Conservation (phyloP, 2,329 filamentous ascomycete genomes). For the Cladophialophora carrionii region DNA sequence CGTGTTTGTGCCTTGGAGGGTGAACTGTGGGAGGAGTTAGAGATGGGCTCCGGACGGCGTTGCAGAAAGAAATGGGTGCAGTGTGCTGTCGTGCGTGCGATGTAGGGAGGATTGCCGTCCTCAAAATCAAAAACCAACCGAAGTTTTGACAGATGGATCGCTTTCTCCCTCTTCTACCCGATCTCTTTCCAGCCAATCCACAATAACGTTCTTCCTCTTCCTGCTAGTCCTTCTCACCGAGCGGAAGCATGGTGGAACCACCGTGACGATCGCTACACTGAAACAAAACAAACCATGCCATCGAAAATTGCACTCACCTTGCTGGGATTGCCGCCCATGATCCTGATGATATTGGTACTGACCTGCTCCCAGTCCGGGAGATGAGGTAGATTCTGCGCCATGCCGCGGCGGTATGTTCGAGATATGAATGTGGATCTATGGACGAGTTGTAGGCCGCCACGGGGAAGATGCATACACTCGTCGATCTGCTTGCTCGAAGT, state of each 20-base stretch:
- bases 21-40: constrained; percentile 52
- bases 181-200: neutral
- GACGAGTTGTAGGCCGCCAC: neutral
- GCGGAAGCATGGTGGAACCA: no score
- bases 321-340: constrained; percentile 87
- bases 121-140: neutral
- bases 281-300: neutral
- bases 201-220: neutral
- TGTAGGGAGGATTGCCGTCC: neutral
- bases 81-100: neutral
- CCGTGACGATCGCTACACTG: neutral
- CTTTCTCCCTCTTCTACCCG: neutral
- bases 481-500: neutral
- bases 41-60: neutral
- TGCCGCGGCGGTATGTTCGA: constrained; percentile 41
- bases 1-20: constrained; percentile 83
- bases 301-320: constrained; percentile 58
- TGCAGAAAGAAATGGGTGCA: neutral
- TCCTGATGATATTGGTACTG: constrained; percentile 75
- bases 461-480: neutral
- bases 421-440: constrained; percentile 4
- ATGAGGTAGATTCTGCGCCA: constrained; percentile 64
- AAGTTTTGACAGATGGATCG: neutral
- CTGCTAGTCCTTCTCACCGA: neutral
- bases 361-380: constrained; percentile 77